These are phyloP conservation scores for Trichosphaerium sp. DNA, from an alignment of 78 protist genomes.

Conservation along the genomic window DNA sequence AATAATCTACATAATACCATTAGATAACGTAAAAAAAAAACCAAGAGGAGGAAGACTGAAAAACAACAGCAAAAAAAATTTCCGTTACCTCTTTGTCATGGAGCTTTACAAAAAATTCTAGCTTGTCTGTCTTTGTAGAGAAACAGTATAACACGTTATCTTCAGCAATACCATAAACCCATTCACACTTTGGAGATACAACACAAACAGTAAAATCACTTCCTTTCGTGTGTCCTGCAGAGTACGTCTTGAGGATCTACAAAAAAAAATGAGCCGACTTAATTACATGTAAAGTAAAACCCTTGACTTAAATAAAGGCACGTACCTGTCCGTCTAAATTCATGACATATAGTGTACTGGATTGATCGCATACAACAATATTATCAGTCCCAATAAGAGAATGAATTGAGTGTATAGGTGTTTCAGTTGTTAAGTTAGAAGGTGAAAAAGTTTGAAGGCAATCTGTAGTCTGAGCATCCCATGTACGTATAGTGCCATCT, in stretches of 20 bases:
- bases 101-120: neutral
- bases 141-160: constrained; percentile 40
- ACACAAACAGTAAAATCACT: constrained; percentile 26
- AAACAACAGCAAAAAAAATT: neutral
- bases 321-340: neutral
- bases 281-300: constrained; percentile 1
- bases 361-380: constrained; percentile 40
- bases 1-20: constrained; percentile 10
- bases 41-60: neutral
- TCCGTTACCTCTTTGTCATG: constrained; percentile 6
- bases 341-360: constrained; percentile 18
- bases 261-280: neutral
- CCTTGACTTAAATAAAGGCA: neutral
- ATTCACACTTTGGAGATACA: constrained; percentile 51
- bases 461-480: constrained; percentile 62
- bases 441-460: constrained; percentile 38
- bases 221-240: neutral
- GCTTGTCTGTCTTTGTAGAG: constrained; percentile 6
- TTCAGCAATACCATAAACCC: constrained; percentile 38
- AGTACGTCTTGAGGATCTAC: neutral
- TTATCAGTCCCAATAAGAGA: constrained; percentile 22
- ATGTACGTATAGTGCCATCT: constrained; percentile 53
- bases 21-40: too few relatives aligned
- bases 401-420: constrained; percentile 8
- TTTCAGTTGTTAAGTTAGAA: neutral